Evolutionary conservation across 2,329 filamentous ascomycete species (phyloP), one percentile per base, ranked within the genome.

Genomic region (Fusarium kyushuense): DNA sequence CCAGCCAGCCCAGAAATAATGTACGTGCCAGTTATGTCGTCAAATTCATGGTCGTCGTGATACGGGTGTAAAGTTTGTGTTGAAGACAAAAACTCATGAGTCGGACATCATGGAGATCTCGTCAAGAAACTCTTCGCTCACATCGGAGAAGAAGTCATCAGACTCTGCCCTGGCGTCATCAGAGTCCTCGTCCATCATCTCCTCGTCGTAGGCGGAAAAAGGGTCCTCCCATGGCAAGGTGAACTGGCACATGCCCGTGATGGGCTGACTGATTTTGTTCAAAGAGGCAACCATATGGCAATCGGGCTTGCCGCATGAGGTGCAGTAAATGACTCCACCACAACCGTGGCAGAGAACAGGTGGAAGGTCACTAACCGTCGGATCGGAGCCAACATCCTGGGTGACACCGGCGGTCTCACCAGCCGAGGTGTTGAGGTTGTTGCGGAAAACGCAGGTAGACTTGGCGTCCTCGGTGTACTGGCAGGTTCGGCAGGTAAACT

Each of bases 391-490:
- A 76, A 99, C 94, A 82, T 99, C 96, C 81, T 97, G 93, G 65
- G 95, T 97, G 75, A 98, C 95, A 82, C 96, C 96, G 61, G 96
- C 95, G 40, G 95, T 98, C 82, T 97, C 96, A 76, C 94, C 94
- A 27, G 95, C 92, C 63, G 93, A 92, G 77, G 91, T 96, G 81
- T 93, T 93, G 75, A 99, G 89, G 72, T 95, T 89, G 81, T 98
- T 97, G 79, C 96, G 93, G 84, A 96, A 99, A 76, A 98, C 93
- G 81, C 96, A 98, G 65, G 93, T 90, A 23, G 93, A 95, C 65
- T 89, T 89, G 32, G 95, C 94, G 68, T 91, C 89, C 78, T 97
- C 94, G 74, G 91, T 92, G 82, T 93, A 97, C 77, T 94, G 90
- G 83, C 96, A 99, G 58, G 94, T 97, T 74, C 95, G 92, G 85